Conservation (phyloP, 2,329 filamentous ascomycete species). For the Fusarium scirpi region DNA sequence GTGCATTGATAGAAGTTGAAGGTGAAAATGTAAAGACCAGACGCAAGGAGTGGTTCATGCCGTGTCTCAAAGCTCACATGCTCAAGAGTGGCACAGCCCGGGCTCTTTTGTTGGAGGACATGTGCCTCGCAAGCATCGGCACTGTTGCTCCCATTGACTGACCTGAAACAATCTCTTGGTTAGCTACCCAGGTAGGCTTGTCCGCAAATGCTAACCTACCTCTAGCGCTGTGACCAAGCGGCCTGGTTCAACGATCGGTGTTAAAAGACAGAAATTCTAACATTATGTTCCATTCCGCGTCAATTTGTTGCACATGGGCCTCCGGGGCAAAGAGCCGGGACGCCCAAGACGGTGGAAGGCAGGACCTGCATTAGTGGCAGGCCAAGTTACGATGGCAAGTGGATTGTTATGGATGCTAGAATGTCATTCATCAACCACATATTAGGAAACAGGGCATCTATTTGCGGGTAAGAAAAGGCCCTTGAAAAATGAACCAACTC, state of each 20-base stretch:
- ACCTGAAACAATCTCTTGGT: conserved; percentile 46
- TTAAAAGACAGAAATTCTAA: conserved; percentile 24
- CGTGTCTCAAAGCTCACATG: conserved; percentile 3
- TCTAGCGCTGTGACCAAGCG: conserved; percentile 34
- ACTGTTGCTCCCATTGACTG: conserved; percentile 29
- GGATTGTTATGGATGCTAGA: neutral
- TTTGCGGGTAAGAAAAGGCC: neutral
- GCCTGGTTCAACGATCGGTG: conserved; percentile 12
- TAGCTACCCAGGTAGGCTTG: conserved; percentile 7
- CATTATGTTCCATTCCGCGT: conserved; percentile 2
- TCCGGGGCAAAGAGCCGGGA: conserved; percentile 35
- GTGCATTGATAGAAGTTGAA: neutral
- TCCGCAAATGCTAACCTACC: conserved; percentile 43
- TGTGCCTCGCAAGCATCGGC: conserved; percentile 18
- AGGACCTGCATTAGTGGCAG: conserved; percentile 48
- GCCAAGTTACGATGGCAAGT: conserved; percentile 31
- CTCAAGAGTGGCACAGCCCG: conserved; percentile 18
- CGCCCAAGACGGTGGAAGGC: conserved; percentile 40
- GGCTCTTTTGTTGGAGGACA: conserved; percentile 16
- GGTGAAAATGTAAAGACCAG: neutral
- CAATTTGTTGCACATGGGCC: conserved; percentile 38
- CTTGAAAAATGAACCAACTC: neutral
- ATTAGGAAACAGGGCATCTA: neutral
- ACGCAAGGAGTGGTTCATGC: neutral
- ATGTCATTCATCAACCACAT: neutral